phyloP scores from a whole-genome alignment of 2,329 filamentous ascomycete species.

The Monosporascus sp. region DNA sequence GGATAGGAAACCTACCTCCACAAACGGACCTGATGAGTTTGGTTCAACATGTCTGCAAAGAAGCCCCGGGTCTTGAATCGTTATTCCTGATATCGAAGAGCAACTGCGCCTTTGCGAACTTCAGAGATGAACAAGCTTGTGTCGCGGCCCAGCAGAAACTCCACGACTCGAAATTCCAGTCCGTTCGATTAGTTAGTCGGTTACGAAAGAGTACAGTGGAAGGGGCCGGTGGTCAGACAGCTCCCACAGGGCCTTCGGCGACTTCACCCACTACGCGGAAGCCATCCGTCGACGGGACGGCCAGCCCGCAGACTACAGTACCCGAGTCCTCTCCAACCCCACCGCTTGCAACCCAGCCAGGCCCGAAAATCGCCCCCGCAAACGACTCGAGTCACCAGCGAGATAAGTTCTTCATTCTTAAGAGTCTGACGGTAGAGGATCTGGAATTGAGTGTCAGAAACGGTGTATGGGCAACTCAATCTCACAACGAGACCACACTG shows the following conservation, averaged over 20 bases:
- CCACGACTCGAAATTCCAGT: conserved; percentile 85
- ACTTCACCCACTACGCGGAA: conserved; percentile 24
- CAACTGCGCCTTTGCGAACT: conserved; percentile 96
- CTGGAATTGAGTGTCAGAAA: conserved; percentile 83
- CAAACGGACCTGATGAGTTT: conserved; percentile 75
- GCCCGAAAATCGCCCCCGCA: conserved; percentile 7
- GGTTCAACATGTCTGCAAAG: conserved; percentile 85
- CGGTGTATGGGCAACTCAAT: conserved; percentile 89
- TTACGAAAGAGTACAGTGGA: conserved; percentile 53
- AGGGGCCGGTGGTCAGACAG: conserved; percentile 39
- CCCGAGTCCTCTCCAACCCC: conserved; percentile 6
- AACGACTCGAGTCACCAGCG: conserved; percentile 31
- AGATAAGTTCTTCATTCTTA: conserved; percentile 86
- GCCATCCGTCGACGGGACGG: conserved; percentile 10
- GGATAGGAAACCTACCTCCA: conserved; percentile 91
- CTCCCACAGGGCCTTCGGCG: conserved; percentile 51
- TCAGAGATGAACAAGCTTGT: conserved; percentile 74
- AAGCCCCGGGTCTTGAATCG: conserved; percentile 75
- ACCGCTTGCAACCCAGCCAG: conserved; percentile 11
- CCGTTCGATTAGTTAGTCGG: conserved; percentile 79
- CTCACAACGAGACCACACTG: conserved; percentile 80
- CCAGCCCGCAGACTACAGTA: conserved; percentile 7
- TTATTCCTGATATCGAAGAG: conserved; percentile 94
- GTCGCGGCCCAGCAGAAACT: conserved; percentile 73
- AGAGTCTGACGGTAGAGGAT: conserved; percentile 87